Evolutionary conservation across 306 rosid species (phyloP), one percentile per base, ranked within the genome.

Genomic region (Prinsepia uniflora): DNA sequence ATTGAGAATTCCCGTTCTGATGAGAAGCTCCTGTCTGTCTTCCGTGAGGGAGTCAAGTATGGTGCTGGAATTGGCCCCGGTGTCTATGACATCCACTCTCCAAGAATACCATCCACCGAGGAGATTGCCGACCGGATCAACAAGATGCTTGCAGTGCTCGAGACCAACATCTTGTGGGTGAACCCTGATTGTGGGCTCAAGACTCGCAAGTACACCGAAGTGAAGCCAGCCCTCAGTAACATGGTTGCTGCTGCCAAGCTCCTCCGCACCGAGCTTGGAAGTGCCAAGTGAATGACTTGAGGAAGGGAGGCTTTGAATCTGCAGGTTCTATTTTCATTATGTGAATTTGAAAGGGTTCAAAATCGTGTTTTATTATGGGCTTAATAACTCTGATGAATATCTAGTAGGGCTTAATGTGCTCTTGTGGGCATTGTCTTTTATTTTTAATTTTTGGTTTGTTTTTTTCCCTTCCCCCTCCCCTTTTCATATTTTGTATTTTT

Each of bases 21-120:
- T 56, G 97, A 91, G 81, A 91, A 91, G 87, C 97, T 91, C 17
- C 80, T 91, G 56, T 89, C 97, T 0, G 97, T 91, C n/a, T 91
- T 91, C 97, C 97, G 97, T 2, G 97, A 89, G 78, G 97, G 97
- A 74, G 97, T 91, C 49, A 89, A 87, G 87, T 91, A 91, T 12
- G 97, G 97, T 64, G 97, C 97, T 63, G 97, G 97, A 61, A 92
- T 92, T 52, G 97, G 97, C 58, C 97, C 97, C 8, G 97, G 97
- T 67, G 97, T 92, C 10, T 92, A 92, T 8, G 97, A 92, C 81
- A 92, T 91, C 73, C 97, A 91, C 84, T 91, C 97, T 68, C 97
- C 97, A 30, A 89, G 97, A 74, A 91, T 91, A 53, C 97, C 97
- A 70, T 87, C 97, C 34, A 84, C 92, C 3, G 96, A 91, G 4